Percentiles rank a stretch among this genome's conserved stretches.
Conservation (phyloP, 2,329 filamentous ascomycete genomes). For the Iodosphaeria phyllophila region DNA sequence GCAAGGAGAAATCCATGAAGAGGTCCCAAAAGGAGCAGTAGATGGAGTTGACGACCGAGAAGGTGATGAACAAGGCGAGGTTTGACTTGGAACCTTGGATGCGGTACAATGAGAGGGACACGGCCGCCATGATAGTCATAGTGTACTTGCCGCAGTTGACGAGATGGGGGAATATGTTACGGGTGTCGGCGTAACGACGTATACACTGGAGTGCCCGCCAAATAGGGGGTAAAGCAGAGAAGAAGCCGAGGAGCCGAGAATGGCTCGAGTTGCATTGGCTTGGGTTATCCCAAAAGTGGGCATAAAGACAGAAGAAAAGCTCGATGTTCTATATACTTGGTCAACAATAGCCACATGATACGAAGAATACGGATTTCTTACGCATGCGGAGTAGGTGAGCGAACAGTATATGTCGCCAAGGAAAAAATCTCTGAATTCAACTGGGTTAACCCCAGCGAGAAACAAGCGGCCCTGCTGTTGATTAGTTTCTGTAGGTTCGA, state of each 20-base stretch:
- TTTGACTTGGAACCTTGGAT: constrained; percentile 38
- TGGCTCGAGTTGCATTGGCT: constrained; percentile 68
- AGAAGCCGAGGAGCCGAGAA: constrained; percentile 71
- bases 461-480: constrained; percentile 58
- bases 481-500: constrained; percentile 10
- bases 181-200: constrained; percentile 72
- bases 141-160: constrained; percentile 85
- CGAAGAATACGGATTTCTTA: constrained; percentile 25
- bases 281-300: constrained; percentile 56
- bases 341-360: constrained; percentile 7
- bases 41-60: constrained; percentile 63
- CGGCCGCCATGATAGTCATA: constrained; percentile 64
- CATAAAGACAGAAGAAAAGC: constrained; percentile 87
- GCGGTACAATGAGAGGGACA: constrained; percentile 67
- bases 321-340: constrained; percentile 52
- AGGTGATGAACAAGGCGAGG: constrained; percentile 59
- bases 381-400: constrained; percentile 72
- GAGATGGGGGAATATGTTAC: constrained; percentile 77
- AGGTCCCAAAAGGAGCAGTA: constrained; percentile 88
- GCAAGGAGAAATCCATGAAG: constrained; percentile 89
- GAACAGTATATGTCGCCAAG: constrained; percentile 97
- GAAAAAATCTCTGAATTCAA: constrained; percentile 96
- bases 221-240: constrained; percentile 65
- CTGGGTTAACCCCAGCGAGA: constrained; percentile 72
- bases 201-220: constrained; percentile 87